phyloP scores from a whole-genome alignment of 2,329 filamentous ascomycete species.

The Monilinia aucupariae region DNA sequence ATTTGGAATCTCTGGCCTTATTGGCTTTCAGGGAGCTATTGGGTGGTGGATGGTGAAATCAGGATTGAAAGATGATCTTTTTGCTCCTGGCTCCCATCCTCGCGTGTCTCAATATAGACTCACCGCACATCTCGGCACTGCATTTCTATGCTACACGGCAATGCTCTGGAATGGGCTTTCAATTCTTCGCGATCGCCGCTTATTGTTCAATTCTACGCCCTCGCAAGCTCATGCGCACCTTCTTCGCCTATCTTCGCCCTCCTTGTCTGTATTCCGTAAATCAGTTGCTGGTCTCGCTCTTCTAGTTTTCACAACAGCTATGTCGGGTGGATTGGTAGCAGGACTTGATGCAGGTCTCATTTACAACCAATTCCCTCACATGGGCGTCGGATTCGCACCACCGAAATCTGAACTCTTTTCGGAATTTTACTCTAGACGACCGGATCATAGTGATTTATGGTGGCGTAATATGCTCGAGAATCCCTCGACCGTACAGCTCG shows the following conservation, averaged over 20 bases:
- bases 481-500: slow-evolving; percentile 88
- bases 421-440: slow-evolving; percentile 73
- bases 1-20: slow-evolving; percentile 76
- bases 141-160: slow-evolving; percentile 87
- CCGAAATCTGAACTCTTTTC: slow-evolving; percentile 80
- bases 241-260: slow-evolving; percentile 57
- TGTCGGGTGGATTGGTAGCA: slow-evolving; percentile 90
- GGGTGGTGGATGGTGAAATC: slow-evolving; percentile 99
- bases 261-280: slow-evolving; percentile 67
- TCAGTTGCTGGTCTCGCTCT: slow-evolving; percentile 64
- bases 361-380: slow-evolving; percentile 97
- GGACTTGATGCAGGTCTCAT: slow-evolving; percentile 94
- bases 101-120: slow-evolving; percentile 93
- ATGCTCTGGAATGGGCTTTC: slow-evolving; percentile 88
- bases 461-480: slow-evolving; percentile 99
- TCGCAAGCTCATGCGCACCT: slow-evolving; percentile 53
- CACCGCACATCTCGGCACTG: slow-evolving; percentile 80
- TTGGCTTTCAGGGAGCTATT: slow-evolving; percentile 90
- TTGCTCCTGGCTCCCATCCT: slow-evolving; percentile 83
- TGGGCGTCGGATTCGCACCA: slow-evolving; percentile 79
- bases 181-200: slow-evolving; percentile 67
- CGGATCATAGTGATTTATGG: slow-evolving; percentile 77
- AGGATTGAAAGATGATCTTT: slow-evolving; percentile 90
- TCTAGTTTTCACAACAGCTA: slow-evolving; percentile 81
- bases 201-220: slow-evolving; percentile 62